phyloP scores from a whole-genome alignment of 225 moss, liverwort and hornwort genomes.

The Marchantia polymorpha region DNA sequence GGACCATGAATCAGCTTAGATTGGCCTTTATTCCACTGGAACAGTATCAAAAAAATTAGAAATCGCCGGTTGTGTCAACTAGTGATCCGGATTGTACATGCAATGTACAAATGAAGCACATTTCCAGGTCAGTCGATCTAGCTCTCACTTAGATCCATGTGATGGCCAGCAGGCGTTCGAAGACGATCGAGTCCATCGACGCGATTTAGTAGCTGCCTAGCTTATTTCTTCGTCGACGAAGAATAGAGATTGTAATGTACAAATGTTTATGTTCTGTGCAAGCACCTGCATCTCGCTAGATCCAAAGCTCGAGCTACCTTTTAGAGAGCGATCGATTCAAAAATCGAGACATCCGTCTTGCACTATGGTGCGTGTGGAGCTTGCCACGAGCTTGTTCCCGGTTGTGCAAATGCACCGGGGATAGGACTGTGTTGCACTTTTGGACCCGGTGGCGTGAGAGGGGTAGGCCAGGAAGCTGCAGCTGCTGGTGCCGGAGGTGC shows the following conservation, averaged over 20 bases:
- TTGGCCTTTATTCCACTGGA: background rate
- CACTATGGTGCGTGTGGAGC: background rate
- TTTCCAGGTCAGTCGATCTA: background rate
- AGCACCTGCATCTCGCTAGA: background rate
- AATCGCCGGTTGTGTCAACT: background rate
- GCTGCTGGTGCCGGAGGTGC: background rate
- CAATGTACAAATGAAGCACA: background rate
- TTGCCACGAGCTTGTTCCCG: conserved; percentile 1
- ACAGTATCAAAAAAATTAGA: background rate
- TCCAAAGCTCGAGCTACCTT: background rate
- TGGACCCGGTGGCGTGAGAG: background rate
- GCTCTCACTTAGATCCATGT: background rate
- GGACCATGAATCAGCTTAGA: background rate
- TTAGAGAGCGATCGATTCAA: background rate
- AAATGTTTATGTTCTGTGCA: background rate
- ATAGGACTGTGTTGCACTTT: background rate
- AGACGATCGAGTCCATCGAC: background rate
- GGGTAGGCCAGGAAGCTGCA: conserved; percentile 15
- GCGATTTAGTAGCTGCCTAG: background rate
- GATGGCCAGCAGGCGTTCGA: background rate
- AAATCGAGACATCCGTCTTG: background rate
- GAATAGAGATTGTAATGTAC: conserved; percentile 2
- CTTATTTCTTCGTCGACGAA: conserved; percentile 1
- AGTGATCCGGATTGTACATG: background rate
- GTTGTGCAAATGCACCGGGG: background rate